Percentiles rank a stretch among this genome's conserved stretches.
Conservation (phyloP, 78 protist genomes). For the Paulinella micropora region DNA sequence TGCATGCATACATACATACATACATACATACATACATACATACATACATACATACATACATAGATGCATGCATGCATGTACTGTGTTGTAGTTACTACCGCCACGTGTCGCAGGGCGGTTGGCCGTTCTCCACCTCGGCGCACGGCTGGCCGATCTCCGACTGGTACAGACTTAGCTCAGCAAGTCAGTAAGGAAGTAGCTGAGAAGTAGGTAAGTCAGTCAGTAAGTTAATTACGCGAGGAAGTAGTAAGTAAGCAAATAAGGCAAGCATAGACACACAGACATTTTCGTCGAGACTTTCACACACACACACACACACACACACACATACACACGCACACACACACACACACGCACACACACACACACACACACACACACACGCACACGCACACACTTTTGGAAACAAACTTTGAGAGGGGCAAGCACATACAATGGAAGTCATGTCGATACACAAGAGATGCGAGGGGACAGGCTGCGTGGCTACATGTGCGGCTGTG, state of each 20-base stretch:
- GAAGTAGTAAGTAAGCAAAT: no score
- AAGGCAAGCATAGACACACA: not conserved
- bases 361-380: not conserved
- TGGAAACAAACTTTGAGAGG: not conserved
- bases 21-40: not conserved
- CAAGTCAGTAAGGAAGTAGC: no score
- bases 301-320: not conserved
- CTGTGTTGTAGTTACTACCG: not conserved
- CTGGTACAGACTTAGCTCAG: no score
- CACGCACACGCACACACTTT: not conserved
- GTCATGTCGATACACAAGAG: no score
- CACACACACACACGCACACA: constrained; percentile 15
- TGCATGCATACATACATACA: not conserved
- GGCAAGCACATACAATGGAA: not conserved
- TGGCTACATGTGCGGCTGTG: no score
- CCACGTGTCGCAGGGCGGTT: constrained; percentile 49
- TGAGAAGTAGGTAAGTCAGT: no score
- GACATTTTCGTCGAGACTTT: not conserved
- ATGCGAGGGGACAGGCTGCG: no score
- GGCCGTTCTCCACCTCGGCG: constrained; percentile 78
- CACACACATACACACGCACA: not conserved
- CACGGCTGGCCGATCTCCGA: constrained; percentile 84
- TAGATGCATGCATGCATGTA: no score
- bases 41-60: no score
- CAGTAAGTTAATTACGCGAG: no score